Base-by-base conservation (phyloP, 1,139 yeast genomes). In the Sugiyamaella neomexicana region DNA sequence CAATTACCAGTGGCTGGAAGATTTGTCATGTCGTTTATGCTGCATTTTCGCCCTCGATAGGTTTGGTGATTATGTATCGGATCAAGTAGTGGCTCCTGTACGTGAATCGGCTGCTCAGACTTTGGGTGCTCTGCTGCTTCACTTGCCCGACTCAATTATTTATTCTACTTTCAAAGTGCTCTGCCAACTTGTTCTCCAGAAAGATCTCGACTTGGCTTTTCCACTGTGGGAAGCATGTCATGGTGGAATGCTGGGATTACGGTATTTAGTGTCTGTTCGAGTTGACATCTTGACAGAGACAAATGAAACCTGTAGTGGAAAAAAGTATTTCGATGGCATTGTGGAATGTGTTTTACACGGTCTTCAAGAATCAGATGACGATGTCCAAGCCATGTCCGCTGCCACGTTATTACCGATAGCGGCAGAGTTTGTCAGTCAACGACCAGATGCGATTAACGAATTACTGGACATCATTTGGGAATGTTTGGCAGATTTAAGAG, bases 81-180 rank as follows among this genome's bases (percentile, higher is more conserved):
- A 95, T 68, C 95, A 96, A 6, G 99, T 95, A 13, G 96, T 95
- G 40, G 99, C 98, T 0, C 99, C 99, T 0, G 98, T 95, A 2
- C 77, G 99, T 65, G 99, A 95, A 72, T 89, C 97, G 25, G 89
- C 95, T 31, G 97, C 97, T 0, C 99, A 95, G 71, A 83, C 97
- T 0, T 72, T 95, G 50, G 99, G 97, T 27, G 97, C 97, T 1
- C 74, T 93, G 48, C 74, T 93, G 49, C 75, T 86, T 31, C 95
- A 90, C 72, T 74, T 93, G 46, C 80, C 83, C 36, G 80, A 77
- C 46, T 71, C 75, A 42, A 75, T 77, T 29, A 81, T 79, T 2
- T 72, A 79, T 2, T 76, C 79, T 54, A 82, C 90, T 0, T 93
- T 91, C 67, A 67, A 75, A 20, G 83, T 86, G 32, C 76, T 95